Conservation (phyloP, 208 protist genomes). For the Blechomonas ayalai region DNA sequence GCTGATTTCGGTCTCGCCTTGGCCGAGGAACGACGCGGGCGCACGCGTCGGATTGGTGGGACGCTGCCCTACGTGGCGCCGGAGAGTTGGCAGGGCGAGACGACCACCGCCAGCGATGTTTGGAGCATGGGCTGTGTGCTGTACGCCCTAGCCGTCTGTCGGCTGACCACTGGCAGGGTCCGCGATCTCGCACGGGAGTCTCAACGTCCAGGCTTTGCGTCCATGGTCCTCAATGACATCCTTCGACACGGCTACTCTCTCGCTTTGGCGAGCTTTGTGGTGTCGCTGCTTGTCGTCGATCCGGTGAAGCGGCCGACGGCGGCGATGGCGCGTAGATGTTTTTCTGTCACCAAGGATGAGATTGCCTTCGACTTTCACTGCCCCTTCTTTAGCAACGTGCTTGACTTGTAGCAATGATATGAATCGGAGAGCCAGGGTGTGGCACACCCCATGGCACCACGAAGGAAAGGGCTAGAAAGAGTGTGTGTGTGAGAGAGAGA, state of each 20-base stretch:
- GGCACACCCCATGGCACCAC: too few relatives aligned
- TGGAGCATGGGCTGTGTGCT: slow-evolving; percentile 85
- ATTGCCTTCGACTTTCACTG: slow-evolving; percentile 45
- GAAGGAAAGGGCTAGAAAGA: too few relatives aligned
- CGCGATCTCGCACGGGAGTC: slow-evolving; percentile 78
- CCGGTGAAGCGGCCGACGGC: slow-evolving; percentile 58
- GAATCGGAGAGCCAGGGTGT: too few relatives aligned
- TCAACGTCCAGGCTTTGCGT: slow-evolving; percentile 44
- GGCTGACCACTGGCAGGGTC: slow-evolving; percentile 39
- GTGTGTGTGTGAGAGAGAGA: too few relatives aligned
- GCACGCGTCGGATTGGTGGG: slow-evolving; percentile 35
- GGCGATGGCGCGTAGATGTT: slow-evolving; percentile 42
- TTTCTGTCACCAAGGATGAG: slow-evolving; percentile 21
- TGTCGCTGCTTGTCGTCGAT: slow-evolving; percentile 66
- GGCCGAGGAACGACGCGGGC: slow-evolving; percentile 19
- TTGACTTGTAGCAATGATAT: slow-evolving; percentile 62
- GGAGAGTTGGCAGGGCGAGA: slow-evolving; percentile 53
- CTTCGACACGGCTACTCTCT: slow-evolving; percentile 42
- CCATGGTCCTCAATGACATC: slow-evolving; percentile 66
- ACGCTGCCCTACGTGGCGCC: slow-evolving; percentile 84
- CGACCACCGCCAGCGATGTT: slow-evolving; percentile 67
- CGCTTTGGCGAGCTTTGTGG: slow-evolving; percentile 68
- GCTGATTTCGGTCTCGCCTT: slow-evolving; percentile 79
- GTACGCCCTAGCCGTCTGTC: slow-evolving; percentile 70
- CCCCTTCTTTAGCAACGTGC: slow-evolving; percentile 71